phyloP scores from a whole-genome alignment of 192 early-diverging fungal genomes.

The Mortierella antarctica region DNA sequence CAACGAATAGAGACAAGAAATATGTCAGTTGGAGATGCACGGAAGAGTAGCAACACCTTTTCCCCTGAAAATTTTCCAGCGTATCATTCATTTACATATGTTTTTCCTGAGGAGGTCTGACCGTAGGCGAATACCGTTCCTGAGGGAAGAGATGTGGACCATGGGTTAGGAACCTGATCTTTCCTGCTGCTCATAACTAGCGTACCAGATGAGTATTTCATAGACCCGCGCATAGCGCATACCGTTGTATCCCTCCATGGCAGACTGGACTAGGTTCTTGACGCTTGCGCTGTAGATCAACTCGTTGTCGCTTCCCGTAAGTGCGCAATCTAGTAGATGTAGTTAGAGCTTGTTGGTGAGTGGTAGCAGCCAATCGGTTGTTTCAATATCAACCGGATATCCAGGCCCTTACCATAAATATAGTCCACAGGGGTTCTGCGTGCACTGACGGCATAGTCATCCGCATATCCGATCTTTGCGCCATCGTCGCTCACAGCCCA shows the following conservation, averaged over 20 bases:
- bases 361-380: background rate
- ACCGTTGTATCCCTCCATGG: conserved; percentile 98
- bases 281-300: conserved; percentile 53
- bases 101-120: conserved; percentile 97
- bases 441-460: conserved; percentile 39
- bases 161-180: background rate
- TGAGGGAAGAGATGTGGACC: conserved; percentile 22
- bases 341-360: background rate
- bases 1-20: background rate
- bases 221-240: conserved; percentile 7
- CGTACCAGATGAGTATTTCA: background rate
- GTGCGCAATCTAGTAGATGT: conserved; percentile 30
- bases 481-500: conserved; percentile 52
- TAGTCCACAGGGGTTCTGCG: conserved; percentile 50
- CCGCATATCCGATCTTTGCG: conserved; percentile 28
- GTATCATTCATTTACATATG: conserved; percentile 68
- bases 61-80: background rate
- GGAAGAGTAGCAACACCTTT: background rate
- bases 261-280: conserved; percentile 55
- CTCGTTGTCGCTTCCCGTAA: conserved; percentile 54
- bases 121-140: conserved; percentile 99
- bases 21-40: background rate
- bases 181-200: no score
- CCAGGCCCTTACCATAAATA: conserved; percentile 45
- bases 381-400: background rate